Base-by-base conservation (phyloP, 306 rosid genomes). In the Leucaena leucocephala region DNA sequence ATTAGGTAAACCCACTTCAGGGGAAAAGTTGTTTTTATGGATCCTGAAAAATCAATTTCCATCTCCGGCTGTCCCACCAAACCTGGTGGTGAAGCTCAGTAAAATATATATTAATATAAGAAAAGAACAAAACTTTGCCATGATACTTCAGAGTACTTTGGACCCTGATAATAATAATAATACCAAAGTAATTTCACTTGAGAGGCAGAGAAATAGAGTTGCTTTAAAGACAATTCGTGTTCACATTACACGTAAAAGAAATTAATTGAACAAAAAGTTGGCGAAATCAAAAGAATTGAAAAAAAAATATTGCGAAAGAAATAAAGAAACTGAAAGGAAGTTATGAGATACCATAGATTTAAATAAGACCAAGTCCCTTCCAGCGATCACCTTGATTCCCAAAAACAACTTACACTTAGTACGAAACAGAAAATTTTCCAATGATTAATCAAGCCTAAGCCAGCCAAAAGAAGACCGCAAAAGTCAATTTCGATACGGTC, bases 31-130 rank as follows among this genome's bases (percentile, higher is more conserved):
- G 8, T 6, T 54, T 54, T 54, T n/a, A 54, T 8, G 64, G 35
- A 57, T 21, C 6, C 4, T 8, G 36, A 34, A 59, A 27, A 14
- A 59, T 10, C 66, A 59, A 33, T 59, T 27, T 27, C 17, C 66
- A 22, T 59, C 66, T 10, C 38, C 12, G 7, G 66, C 10, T 59
- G 16, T 59, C 17, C 38, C 16, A 59, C 17, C 66, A 27, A 59
- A 59, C 38, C 66, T 27, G 66, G 27, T 27, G 66, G 66, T 46
- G 9, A 4, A 71, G 79, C 52, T 61, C 73, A 63, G 77, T 21
- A 61, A 61, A 4, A 2, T 12, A 33, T 22, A 10, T 10, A 17
- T 27, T 61, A 2, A 5, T 1, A 27, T 61, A 27, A 61, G 17
- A 33, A 61, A 61, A 61, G 14, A 34, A 34, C 3, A 45, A 19